Evolutionary conservation across 2,329 filamentous ascomycete genomes (phyloP).

Genomic region (Ophiosphaerella herpotricha): DNA sequence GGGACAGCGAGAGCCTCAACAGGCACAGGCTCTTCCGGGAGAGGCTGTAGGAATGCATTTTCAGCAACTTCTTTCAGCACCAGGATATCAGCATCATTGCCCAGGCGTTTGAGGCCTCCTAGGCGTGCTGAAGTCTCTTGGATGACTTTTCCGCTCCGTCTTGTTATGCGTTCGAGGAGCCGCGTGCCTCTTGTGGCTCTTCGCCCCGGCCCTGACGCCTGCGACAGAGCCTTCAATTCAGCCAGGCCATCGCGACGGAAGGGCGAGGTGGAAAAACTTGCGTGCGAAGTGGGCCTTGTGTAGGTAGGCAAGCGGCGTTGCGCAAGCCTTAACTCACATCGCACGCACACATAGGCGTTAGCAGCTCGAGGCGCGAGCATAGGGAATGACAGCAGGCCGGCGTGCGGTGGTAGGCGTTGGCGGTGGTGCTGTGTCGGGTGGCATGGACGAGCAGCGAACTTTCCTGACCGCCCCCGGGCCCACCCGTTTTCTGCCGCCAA

Average conservation of each 20-base stretch:
- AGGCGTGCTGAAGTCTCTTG: conserved; percentile 35
- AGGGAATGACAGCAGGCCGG: conserved; percentile 15
- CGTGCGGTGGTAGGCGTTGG: conserved; percentile 2
- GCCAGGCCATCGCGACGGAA: conserved; percentile 29
- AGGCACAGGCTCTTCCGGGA: conserved; percentile 3
- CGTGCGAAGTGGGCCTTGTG: conserved; percentile 18
- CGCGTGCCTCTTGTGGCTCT: conserved; percentile 14
- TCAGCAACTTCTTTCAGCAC: conserved; percentile 37
- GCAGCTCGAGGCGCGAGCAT: conserved; percentile 45
- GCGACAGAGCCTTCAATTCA: conserved; percentile 8
- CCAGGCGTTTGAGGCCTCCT: conserved; percentile 36
- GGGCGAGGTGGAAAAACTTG: conserved; percentile 35
- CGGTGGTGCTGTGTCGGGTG: conserved; percentile 4
- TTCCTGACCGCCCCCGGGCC: conserved; percentile 38
- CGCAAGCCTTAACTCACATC: conserved; percentile 42
- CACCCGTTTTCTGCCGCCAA: conserved; percentile 30
- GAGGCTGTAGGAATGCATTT: not conserved
- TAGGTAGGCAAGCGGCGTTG: conserved; percentile 22
- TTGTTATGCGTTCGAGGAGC: conserved; percentile 26
- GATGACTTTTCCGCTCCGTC: conserved; percentile 29
- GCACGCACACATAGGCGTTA: conserved; percentile 46
- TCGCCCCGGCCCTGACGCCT: conserved; percentile 1
- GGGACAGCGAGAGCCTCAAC: conserved; percentile 19
- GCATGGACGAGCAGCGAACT: conserved; percentile 18
- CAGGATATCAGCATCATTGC: conserved; percentile 42